Percentiles rank a stretch among this genome's conserved stretches.
Conservation (phyloP, 2,329 filamentous ascomycete species). For the Fusarium sp. region DNA sequence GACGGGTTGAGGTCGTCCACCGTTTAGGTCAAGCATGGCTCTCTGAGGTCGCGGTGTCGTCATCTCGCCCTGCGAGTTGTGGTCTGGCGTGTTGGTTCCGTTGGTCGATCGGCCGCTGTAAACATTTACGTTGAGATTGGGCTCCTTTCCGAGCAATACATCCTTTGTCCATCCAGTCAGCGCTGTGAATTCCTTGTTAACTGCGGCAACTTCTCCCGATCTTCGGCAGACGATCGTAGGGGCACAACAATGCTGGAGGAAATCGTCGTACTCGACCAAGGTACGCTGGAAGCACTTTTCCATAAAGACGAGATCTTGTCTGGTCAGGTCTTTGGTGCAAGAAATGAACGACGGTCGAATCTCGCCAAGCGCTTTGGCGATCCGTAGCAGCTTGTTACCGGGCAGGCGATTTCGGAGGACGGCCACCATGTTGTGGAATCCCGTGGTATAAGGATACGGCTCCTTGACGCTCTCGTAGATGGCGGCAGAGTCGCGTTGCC, state of each 20-base stretch:
- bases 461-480: constrained; percentile 92
- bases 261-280: constrained; percentile 92
- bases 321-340: constrained; percentile 88
- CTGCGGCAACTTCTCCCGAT: constrained; percentile 93
- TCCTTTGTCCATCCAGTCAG: constrained; percentile 95
- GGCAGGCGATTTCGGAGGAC: constrained; percentile 84
- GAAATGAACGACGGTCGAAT: constrained; percentile 95
- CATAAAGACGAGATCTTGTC: constrained; percentile 94
- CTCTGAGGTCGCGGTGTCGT: constrained; percentile 65
- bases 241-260: constrained; percentile 87
- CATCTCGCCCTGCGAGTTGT: constrained; percentile 51
- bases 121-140: constrained; percentile 88
- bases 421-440: constrained; percentile 89
- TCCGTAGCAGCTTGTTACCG: constrained; percentile 80
- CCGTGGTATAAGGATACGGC: constrained; percentile 90
- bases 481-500: constrained; percentile 78
- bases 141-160: constrained; percentile 85
- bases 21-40: constrained; percentile 56
- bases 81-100: constrained; percentile 52
- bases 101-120: constrained; percentile 54
- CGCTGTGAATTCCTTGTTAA: constrained; percentile 97
- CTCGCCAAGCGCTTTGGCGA: constrained; percentile 87
- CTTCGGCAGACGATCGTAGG: constrained; percentile 92
- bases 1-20: constrained; percentile 77
- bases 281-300: constrained; percentile 97